Conservation (phyloP, 495 filamentous ascomycete species). For the Talaromyces borbonicus region DNA sequence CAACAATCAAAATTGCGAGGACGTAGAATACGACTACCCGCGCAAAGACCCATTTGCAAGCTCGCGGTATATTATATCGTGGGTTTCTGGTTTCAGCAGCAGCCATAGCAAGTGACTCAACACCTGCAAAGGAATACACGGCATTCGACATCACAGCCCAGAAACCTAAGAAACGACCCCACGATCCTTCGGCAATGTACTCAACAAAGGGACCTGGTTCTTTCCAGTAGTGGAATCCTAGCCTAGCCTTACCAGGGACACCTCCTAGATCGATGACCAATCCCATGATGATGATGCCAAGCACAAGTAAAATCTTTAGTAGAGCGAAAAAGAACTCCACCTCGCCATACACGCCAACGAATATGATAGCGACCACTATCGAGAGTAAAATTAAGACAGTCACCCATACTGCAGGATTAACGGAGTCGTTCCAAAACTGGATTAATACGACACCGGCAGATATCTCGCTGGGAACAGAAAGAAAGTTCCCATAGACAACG, state of each 20-base stretch:
- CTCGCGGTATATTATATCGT: conserved; percentile 34
- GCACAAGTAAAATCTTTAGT: conserved; percentile 39
- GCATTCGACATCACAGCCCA: conserved; percentile 51
- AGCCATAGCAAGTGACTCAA: conserved; percentile 43
- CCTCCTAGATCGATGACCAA: conserved; percentile 35
- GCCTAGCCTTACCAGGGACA: conserved; percentile 20
- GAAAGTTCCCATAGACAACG: conserved; percentile 40
- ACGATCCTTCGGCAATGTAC: conserved; percentile 28
- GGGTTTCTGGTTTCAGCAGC: conserved; percentile 40
- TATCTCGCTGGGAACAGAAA: conserved; percentile 56
- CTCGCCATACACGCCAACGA: conserved; percentile 39
- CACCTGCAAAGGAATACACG: conserved; percentile 49
- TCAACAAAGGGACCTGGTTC: conserved; percentile 42
- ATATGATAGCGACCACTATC: conserved; percentile 41
- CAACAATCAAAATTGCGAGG: conserved; percentile 33
- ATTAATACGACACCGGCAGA: conserved; percentile 52
- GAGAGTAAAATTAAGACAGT: conserved; percentile 49
- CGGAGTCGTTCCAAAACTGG: conserved; percentile 47
- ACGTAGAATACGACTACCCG: conserved; percentile 36
- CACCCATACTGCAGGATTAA: conserved; percentile 45
- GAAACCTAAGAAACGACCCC: conserved; percentile 45
- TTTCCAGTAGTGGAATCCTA: conserved; percentile 43
- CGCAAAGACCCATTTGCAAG: conserved; percentile 33
- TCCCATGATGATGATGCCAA: conserved; percentile 44
- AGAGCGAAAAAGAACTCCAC: conserved; percentile 34